These are phyloP conservation scores for Metschnikowia amazonensis DNA, from an alignment of 805 yeast species.

Conservation along the genomic window DNA sequence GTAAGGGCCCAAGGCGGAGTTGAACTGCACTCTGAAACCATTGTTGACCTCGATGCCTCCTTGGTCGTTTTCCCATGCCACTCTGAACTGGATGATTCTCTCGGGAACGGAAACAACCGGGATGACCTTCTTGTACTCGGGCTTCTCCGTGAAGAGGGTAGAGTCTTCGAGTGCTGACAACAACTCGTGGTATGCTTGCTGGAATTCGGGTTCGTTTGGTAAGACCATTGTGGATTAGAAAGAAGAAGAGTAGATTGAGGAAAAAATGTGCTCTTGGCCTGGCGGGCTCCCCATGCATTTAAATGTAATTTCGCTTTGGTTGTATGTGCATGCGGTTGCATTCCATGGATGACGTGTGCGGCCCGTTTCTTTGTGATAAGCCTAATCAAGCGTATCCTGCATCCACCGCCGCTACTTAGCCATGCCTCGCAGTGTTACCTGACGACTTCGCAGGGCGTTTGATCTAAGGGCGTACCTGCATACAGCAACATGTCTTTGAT, in stretches of 20 bases:
- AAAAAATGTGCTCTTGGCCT: neutral
- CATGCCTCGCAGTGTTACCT: neutral
- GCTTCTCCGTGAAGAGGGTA: conserved; percentile 81
- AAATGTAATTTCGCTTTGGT: neutral
- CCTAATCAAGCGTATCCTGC: conserved; percentile 1
- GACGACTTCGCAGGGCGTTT: neutral
- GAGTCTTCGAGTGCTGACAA: conserved; percentile 86
- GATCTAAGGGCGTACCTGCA: neutral
- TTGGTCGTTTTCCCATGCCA: conserved; percentile 94
- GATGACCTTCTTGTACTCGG: conserved; percentile 82
- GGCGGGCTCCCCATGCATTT: neutral
- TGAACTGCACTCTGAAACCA: conserved; percentile 98
- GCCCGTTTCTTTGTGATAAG: neutral
- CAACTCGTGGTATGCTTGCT: conserved; percentile 96
- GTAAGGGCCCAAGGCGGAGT: conserved; percentile 98
- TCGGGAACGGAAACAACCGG: conserved; percentile 93
- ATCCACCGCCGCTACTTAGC: neutral
- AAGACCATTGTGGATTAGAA: conserved; percentile 50
- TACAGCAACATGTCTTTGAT: conserved; percentile 5
- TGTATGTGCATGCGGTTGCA: conserved; percentile 1
- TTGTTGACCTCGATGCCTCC: conserved; percentile 90
- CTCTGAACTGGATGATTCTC: conserved; percentile 95
- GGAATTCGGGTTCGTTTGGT: conserved; percentile 96
- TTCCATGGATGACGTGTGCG: neutral
- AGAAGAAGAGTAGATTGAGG: neutral